Base-by-base conservation (phyloP, 768 basidiomycete genomes). In the Termitomyces titanicus region DNA sequence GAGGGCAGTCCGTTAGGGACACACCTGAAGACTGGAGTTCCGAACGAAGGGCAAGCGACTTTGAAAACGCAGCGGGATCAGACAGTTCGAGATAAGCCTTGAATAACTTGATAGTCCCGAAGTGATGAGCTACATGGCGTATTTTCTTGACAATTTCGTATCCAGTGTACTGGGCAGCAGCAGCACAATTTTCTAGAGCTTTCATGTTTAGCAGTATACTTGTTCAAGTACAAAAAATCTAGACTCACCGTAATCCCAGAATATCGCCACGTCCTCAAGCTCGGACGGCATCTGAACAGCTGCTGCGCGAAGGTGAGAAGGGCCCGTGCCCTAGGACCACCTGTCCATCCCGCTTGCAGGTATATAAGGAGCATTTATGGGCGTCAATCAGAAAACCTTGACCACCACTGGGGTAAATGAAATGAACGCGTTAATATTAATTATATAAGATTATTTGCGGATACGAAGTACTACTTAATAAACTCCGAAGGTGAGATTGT, bases 51-150 rank as follows among this genome's bases (percentile, higher is more conserved):
- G 46, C 55, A 33, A 68, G 60, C 20, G 72, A 72, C 59, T 75
- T 78, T 25, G 66, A 33, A 33, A 64, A 64, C 9, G 58, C 57
- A 13, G 61, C 56, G 15, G 61, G 58, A 1, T 76, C 72, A 6
- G 80, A 70, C 18, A 78, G 56, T 59, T 82, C 77, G 35, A 81
- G 66, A 64, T 85, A 85, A 17, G 82, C 82, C 62, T 78, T 81
- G 74, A 85, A 83, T 0, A 72, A 62, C 15, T 73, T 77, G 29
- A 83, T 72, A 51, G 62, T 69, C 44, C 83, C 83, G 61, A 76
- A 81, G n/a, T 68, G 52, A 58, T 79, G 80, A 1, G 79, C 78
- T 13, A 80, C 66, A 45, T 66, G 68, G 38, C 78, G 72, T 10
- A 85, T 76, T 47, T 71, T 75, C 60, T 74, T 71, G 3, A 72